These are phyloP conservation scores for Suillus sp. DNA, from an alignment of 768 basidiomycete genomes.

Conservation along the genomic window DNA sequence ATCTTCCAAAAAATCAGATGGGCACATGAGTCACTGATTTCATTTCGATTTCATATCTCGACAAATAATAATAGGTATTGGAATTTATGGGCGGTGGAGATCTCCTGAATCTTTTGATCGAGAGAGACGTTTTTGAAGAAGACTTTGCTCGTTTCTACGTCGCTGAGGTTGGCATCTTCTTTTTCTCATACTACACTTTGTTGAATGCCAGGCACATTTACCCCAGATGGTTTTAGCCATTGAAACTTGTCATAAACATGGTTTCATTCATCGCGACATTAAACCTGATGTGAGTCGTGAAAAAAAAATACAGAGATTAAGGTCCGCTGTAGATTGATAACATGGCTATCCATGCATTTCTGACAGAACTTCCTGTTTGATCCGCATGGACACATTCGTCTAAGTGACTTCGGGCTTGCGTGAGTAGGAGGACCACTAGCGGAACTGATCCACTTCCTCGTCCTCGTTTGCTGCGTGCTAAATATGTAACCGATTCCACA, in stretches of 20 bases:
- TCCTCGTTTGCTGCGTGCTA: slow-evolving; percentile 18
- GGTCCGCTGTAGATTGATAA: slow-evolving; percentile 28
- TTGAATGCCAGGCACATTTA: slow-evolving; percentile 29
- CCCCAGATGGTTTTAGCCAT: slow-evolving; percentile 90
- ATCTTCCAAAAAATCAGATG: slow-evolving; percentile 24
- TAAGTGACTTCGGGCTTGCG: slow-evolving; percentile 96
- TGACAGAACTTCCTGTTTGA: slow-evolving; percentile 93
- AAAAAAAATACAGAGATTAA: slow-evolving; percentile 30
- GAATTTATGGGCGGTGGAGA: slow-evolving; percentile 98
- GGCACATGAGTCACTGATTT: slow-evolving; percentile 41
- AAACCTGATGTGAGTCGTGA: slow-evolving; percentile 77
- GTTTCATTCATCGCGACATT: slow-evolving; percentile 98
- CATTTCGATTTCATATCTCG: slow-evolving; percentile 57
- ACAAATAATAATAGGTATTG: slow-evolving; percentile 60
- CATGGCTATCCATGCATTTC: slow-evolving; percentile 26
- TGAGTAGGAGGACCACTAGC: slow-evolving; percentile 50
- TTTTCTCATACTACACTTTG: slow-evolving; percentile 23
- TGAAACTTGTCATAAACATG: slow-evolving; percentile 89
- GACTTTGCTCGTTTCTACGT: slow-evolving; percentile 92
- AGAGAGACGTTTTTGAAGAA: slow-evolving; percentile 88
- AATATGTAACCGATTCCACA: slow-evolving; percentile 36
- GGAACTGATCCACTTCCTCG: slow-evolving; percentile 22
- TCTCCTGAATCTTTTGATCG: slow-evolving; percentile 93
- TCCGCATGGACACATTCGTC: slow-evolving; percentile 88
- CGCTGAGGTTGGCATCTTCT: slow-evolving; percentile 67